Evolutionary conservation across 441 rosid genomes (phyloP).

Genomic region (Populus hybrid): DNA sequence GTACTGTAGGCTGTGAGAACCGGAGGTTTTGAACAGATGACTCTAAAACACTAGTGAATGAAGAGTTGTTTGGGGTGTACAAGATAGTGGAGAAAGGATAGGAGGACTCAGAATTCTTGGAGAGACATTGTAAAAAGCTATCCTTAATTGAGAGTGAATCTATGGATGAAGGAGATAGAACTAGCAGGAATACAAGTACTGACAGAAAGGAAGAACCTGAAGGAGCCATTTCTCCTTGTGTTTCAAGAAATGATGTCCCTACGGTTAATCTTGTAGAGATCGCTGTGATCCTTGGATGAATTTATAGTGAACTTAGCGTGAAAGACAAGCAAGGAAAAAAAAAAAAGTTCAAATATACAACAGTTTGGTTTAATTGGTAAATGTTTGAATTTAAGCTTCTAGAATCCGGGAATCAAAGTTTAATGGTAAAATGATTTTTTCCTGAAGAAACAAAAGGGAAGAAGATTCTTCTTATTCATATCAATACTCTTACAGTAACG

Average conservation of each 20-base stretch:
- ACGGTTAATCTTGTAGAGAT: background rate
- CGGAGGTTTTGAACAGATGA: conserved; percentile 66
- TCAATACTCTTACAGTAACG: too few relatives aligned
- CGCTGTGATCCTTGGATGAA: background rate
- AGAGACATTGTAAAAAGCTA: background rate
- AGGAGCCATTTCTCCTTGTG: background rate
- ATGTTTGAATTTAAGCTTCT: background rate
- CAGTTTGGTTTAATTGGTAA: background rate
- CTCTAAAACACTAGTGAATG: conserved; percentile 41
- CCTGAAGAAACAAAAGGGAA: accelerated
- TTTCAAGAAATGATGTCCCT: background rate
- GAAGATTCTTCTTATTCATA: accelerated
- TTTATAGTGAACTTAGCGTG: background rate
- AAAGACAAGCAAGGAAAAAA: background rate
- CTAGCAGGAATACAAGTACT: background rate
- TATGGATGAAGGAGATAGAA: background rate
- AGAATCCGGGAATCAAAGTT: background rate
- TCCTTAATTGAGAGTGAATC: background rate
- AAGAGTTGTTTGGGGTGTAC: conserved; percentile 29
- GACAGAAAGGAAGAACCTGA: background rate
- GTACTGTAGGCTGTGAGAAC: conserved; percentile 37
- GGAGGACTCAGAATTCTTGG: background rate
- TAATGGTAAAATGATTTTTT: too few relatives aligned
- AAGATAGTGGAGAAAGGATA: background rate
- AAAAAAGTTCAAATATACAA: too few relatives aligned